Evolutionary conservation across 345 rosid genomes (phyloP).

Genomic region (Rhodamnia argentea): DNA sequence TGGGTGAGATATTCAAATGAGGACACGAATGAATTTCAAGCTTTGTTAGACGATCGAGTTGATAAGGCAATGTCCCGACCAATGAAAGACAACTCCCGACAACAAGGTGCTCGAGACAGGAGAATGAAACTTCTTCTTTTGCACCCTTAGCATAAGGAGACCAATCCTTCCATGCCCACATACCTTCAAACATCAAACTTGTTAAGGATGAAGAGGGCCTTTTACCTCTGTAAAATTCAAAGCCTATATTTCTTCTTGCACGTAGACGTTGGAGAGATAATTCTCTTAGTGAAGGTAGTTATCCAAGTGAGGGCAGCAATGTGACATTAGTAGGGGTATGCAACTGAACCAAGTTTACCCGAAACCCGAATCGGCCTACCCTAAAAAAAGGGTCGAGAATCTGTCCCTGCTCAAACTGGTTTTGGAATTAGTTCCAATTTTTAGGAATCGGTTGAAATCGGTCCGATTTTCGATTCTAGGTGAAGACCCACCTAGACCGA

Average conservation of each 20-base stretch:
- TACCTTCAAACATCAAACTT: background rate
- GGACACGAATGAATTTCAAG: background rate
- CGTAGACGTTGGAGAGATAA: background rate
- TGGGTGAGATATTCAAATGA: background rate
- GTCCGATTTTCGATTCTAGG: too few relatives aligned
- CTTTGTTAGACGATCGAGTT: background rate
- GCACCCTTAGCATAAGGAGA: fast-evolving
- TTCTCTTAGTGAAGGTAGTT: background rate
- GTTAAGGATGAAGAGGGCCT: background rate
- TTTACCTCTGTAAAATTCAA: background rate
- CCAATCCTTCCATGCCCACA: background rate
- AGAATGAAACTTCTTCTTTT: background rate
- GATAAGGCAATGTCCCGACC: background rate
- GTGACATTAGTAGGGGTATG: too few relatives aligned
- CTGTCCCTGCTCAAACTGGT: too few relatives aligned
- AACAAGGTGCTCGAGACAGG: background rate
- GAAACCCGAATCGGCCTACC: too few relatives aligned
- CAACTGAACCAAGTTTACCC: too few relatives aligned
- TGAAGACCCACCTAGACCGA: too few relatives aligned
- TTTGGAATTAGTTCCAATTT: too few relatives aligned
- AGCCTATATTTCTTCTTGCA: background rate
- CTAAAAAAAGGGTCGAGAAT: too few relatives aligned
- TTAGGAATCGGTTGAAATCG: too few relatives aligned
- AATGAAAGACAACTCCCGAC: background rate
- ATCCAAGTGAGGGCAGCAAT: background rate